These are phyloP conservation scores for Trichoderma erinaceum DNA, from an alignment of 495 filamentous ascomycete species.

Conservation along the genomic window DNA sequence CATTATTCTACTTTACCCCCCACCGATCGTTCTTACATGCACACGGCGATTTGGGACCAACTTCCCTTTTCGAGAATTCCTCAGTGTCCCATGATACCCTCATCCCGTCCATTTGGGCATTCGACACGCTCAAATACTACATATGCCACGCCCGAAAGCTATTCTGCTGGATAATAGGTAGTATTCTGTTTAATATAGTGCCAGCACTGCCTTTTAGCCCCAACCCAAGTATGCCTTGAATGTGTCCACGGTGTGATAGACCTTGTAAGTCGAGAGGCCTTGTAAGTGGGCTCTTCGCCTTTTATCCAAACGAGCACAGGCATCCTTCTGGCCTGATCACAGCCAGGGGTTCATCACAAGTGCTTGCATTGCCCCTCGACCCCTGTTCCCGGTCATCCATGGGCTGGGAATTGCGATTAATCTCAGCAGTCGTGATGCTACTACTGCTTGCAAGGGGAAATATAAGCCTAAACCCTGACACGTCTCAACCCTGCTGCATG, in stretches of 20 bases:
- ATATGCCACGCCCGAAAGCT: neutral
- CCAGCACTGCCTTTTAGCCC: neutral
- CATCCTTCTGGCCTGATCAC: neutral
- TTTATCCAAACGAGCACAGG: constrained; percentile 14
- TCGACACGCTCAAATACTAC: neutral
- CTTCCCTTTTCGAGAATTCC: neutral
- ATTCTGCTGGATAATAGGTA: neutral
- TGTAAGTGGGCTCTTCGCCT: neutral
- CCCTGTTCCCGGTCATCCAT: neutral
- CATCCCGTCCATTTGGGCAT: neutral
- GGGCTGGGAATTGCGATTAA: neutral
- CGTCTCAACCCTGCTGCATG: neutral
- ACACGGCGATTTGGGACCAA: neutral
- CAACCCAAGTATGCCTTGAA: neutral
- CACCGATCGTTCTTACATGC: neutral
- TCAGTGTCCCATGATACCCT: neutral
- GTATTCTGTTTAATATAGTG: no score
- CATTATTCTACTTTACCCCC: no score
- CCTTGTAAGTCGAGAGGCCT: neutral
- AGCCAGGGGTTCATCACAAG: neutral
- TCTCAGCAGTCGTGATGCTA: neutral
- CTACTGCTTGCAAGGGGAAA: neutral
- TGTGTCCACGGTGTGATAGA: neutral
- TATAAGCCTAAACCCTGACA: neutral
- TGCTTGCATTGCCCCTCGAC: neutral